A percentile compares a stretch with the other conserved stretches of the same genome.
Evolutionary conservation across 495 filamentous ascomycete genomes (phyloP).

Genomic region (Cenococcum geophilum): DNA sequence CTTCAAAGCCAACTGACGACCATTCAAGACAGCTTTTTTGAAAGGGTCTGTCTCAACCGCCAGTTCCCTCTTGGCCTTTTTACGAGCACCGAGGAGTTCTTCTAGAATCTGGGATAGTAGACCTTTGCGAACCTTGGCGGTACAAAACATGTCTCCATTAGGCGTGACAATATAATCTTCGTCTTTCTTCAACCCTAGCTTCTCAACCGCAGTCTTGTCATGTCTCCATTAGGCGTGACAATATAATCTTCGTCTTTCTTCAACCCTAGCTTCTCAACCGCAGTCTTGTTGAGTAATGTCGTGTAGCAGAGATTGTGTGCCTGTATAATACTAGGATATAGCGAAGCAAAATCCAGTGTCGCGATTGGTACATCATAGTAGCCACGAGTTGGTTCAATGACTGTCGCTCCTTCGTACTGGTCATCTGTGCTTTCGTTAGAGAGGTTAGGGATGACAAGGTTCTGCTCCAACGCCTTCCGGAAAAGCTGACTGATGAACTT

Average conservation of each 20-base stretch:
- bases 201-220: slow-evolving; percentile 72
- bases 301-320: slow-evolving; percentile 99
- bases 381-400: slow-evolving; percentile 88
- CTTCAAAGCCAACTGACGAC: slow-evolving; percentile 93
- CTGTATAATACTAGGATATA: slow-evolving; percentile 98
- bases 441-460: slow-evolving; percentile 86
- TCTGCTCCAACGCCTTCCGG: slow-evolving; percentile 85
- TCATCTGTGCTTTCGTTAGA: slow-evolving; percentile 58
- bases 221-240: slow-evolving; percentile 85
- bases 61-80: slow-evolving; percentile 85
- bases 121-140: slow-evolving; percentile 80
- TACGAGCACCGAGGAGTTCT: slow-evolving; percentile 80
- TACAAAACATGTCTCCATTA: slow-evolving; percentile 89
- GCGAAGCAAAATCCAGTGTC: slow-evolving; percentile 95
- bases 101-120: slow-evolving; percentile 92
- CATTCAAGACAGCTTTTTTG: slow-evolving; percentile 96
- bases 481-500: slow-evolving; percentile 98
- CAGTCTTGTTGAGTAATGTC: slow-evolving; percentile 77
- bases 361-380: slow-evolving; percentile 94
- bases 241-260: slow-evolving; percentile 92
- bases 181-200: slow-evolving; percentile 65
- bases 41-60: slow-evolving; percentile 90
- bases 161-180: slow-evolving; percentile 96
- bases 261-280: slow-evolving; percentile 63
- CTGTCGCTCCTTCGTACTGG: slow-evolving; percentile 95